Evolutionary conservation across 192 early-diverging fungal species (phyloP), one percentile per base, ranked within the genome.

Genomic region (Linnemannia exigua): DNA sequence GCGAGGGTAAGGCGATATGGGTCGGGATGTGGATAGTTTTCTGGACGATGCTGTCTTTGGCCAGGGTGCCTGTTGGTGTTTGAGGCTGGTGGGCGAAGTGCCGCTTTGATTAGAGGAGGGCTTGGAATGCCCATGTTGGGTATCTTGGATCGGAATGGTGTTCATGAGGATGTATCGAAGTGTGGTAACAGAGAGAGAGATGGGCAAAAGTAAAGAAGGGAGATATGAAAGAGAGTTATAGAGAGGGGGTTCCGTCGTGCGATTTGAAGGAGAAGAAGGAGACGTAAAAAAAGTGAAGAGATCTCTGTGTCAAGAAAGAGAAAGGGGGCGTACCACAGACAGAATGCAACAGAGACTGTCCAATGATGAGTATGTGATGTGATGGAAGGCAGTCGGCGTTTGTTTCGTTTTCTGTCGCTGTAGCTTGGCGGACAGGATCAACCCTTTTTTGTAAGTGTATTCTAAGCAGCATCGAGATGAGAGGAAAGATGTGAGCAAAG

Each of bases 21-120:
- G 58, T 14, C 83, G 61, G 1, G 83, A 76, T 6, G 74, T 85
- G 5, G 83, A 85, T 22, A 79, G 77, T 44, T 85, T 85, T 46
- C 77, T 69, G 8, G 73, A 70, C 1, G 82, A 75, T 0, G 67
- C 70, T 36, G 83, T 85, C 38, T 85, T 85, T 71, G 77, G 77
- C 83, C 83, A 85, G 46, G 77, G 44, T 1, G 50, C 72, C 31
- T 83, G 81, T 22, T 85, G 82, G 37, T 84, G 82, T 61, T 84
- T 84, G 31, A 70, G 50, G 35, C 44, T 79, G n/a, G 35, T 25
- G 54, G 79, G 36, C 52, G 79, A 70, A 17, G 48, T 54, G 11
- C 28, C 67, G 46, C 70, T 67, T 51, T 74, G 71, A n/a, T 20
- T 75, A 22, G 63, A 28, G n/a, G 3, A 58, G 22, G 61, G 20